phyloP scores from a whole-genome alignment of 2,329 filamentous ascomycete genomes.

The Trichocomaceae sp. region DNA sequence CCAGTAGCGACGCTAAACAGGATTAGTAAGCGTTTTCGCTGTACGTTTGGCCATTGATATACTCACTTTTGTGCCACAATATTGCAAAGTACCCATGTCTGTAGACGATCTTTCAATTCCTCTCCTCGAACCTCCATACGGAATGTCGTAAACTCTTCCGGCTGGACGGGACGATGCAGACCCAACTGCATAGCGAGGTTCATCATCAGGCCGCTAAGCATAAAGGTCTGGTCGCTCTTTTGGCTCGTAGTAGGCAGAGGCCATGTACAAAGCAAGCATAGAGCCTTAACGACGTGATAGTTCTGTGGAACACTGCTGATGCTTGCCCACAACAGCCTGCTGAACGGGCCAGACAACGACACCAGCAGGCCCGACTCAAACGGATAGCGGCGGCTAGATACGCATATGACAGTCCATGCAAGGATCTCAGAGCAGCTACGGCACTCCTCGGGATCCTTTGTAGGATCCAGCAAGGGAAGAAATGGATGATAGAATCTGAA shows the following conservation, averaged over 20 bases:
- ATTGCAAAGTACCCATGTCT: slow-evolving; percentile 62
- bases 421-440: slow-evolving; percentile 52
- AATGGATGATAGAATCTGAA: slow-evolving; percentile 59
- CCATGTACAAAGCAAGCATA: slow-evolving; percentile 59
- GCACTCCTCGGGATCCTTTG: slow-evolving; percentile 50
- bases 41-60: not conserved
- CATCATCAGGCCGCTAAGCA: slow-evolving; percentile 59
- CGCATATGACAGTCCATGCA: slow-evolving; percentile 58
- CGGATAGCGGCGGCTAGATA: slow-evolving; percentile 54
- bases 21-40: slow-evolving; percentile 13
- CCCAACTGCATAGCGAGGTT: slow-evolving; percentile 60
- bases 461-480: slow-evolving; percentile 53
- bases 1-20: slow-evolving; percentile 52
- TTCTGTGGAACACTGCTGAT: slow-evolving; percentile 53
- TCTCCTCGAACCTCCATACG: slow-evolving; percentile 50
- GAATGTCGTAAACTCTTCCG: slow-evolving; percentile 48
- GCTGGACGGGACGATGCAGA: slow-evolving; percentile 55
- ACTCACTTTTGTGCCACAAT: slow-evolving; percentile 59
- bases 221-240: slow-evolving; percentile 56
- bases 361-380: slow-evolving; percentile 49
- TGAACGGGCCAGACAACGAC: slow-evolving; percentile 45
- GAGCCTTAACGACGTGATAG: slow-evolving; percentile 57
- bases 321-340: slow-evolving; percentile 53
- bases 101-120: slow-evolving; percentile 55
- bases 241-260: slow-evolving; percentile 56